phyloP scores from a whole-genome alignment of 257 asterid species.

The Solanum piurae region DNA sequence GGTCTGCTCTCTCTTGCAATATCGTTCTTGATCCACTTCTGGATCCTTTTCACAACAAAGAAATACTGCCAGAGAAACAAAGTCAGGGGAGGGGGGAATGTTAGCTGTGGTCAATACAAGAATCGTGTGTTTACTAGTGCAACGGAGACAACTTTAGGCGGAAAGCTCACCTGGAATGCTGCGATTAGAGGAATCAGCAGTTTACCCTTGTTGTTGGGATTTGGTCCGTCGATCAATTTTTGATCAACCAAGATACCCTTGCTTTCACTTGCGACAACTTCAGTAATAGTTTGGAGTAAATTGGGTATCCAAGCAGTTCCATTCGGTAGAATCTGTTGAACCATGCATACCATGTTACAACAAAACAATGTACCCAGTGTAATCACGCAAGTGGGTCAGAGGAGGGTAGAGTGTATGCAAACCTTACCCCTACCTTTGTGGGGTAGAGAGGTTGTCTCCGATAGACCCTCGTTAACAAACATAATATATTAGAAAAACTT shows the following conservation, averaged over 20 bases:
- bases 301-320: constrained; percentile 80
- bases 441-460: too few relatives aligned
- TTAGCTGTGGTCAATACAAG: background rate
- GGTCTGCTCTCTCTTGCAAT: constrained; percentile 19
- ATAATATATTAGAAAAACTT: background rate
- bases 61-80: constrained; percentile 38
- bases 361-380: too few relatives aligned
- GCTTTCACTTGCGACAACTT: constrained; percentile 45
- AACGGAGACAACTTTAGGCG: background rate
- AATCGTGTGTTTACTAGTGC: background rate
- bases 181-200: constrained; percentile 56
- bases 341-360: background rate
- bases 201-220: constrained; percentile 70
- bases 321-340: constrained; percentile 61
- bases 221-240: constrained; percentile 84
- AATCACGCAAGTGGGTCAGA: too few relatives aligned
- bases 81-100: background rate
- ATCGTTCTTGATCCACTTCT: constrained; percentile 54
- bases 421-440: too few relatives aligned
- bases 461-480: background rate
- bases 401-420: too few relatives aligned
- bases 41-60: constrained; percentile 53
- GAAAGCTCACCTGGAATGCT: constrained; percentile 59
- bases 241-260: constrained; percentile 58
- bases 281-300: constrained; percentile 46